Conservation (phyloP, 1,284 basidiomycete species). For the Pisolithus thermaeus region DNA sequence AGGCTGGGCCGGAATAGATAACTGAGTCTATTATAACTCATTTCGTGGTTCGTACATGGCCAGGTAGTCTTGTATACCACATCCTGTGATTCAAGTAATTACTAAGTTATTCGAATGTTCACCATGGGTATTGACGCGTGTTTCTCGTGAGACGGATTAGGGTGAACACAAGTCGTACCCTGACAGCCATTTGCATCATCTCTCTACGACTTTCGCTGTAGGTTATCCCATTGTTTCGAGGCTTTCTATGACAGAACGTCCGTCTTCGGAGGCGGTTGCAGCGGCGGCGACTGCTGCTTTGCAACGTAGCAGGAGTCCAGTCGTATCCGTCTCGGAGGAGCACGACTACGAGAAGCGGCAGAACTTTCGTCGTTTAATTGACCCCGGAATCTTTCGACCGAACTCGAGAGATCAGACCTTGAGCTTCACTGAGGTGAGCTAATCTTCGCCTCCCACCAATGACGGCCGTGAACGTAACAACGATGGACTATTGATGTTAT, state of each 20-base stretch:
- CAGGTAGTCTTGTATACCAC: too few relatives aligned
- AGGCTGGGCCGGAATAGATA: slow-evolving; percentile 14
- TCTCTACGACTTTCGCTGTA: background rate
- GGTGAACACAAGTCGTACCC: background rate
- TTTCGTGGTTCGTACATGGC: background rate
- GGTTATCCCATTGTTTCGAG: too few relatives aligned
- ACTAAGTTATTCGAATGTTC: too few relatives aligned
- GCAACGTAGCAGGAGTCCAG: slow-evolving; percentile 30
- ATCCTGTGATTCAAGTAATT: too few relatives aligned
- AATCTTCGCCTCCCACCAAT: background rate
- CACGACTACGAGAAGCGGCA: slow-evolving; percentile 61
- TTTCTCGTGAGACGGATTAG: background rate
- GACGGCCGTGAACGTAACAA: too few relatives aligned
- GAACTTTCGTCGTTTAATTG: slow-evolving; percentile 65
- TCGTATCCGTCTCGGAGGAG: slow-evolving; percentile 28
- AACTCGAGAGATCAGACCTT: slow-evolving; percentile 58
- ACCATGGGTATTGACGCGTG: background rate
- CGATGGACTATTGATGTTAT: too few relatives aligned
- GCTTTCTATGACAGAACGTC: background rate
- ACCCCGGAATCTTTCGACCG: slow-evolving; percentile 69
- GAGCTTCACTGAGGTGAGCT: slow-evolving; percentile 54
- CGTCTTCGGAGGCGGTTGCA: slow-evolving; percentile 27
- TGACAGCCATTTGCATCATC: background rate
- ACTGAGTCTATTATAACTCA: slow-evolving; percentile 2
- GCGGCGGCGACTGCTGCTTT: slow-evolving; percentile 32